These are phyloP conservation scores for Cucumis melo DNA, from an alignment of 306 rosid genomes.

Conservation along the genomic window DNA sequence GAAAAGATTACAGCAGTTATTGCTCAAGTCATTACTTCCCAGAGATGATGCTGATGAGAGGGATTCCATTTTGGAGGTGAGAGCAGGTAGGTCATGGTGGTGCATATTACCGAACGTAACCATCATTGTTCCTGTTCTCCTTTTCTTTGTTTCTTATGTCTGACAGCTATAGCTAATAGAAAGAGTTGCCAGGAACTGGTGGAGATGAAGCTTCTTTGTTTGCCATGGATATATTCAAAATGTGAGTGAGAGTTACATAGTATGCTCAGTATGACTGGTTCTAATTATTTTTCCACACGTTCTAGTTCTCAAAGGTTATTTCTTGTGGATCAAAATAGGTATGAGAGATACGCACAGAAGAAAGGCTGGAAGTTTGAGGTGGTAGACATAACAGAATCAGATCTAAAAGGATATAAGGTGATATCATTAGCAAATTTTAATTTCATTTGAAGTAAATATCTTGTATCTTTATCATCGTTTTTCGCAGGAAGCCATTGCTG, in stretches of 20 bases:
- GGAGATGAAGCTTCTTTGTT: constrained; percentile 94
- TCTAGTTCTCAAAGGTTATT: not conserved
- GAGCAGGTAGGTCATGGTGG: constrained; percentile 82
- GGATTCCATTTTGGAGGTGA: constrained; percentile 87
- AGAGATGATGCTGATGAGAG: constrained; percentile 94
- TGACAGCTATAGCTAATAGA: not conserved
- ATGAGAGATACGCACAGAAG: constrained; percentile 66
- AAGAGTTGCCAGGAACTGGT: constrained; percentile 51
- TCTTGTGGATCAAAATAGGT: constrained; percentile 31
- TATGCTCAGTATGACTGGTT: not conserved
- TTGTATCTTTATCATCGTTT: not conserved
- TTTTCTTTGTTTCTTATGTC: not conserved
- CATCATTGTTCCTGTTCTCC: not conserved
- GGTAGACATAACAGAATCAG: constrained; percentile 63
- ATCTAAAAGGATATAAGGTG: constrained; percentile 79
- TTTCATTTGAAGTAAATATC: not conserved
- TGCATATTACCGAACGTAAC: not conserved
- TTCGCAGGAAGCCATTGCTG: constrained; percentile 75
- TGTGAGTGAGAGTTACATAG: constrained; percentile 31
- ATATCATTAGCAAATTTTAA: not conserved
- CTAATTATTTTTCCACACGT: constrained; percentile 12
- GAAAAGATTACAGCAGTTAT: constrained; percentile 39
- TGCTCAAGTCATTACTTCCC: constrained; percentile 73
- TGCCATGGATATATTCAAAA: constrained; percentile 86
- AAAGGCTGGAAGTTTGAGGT: constrained; percentile 80